Evolutionary conservation across 73 alveolate species (phyloP).

Genomic region (Uronychia binucleata): DNA sequence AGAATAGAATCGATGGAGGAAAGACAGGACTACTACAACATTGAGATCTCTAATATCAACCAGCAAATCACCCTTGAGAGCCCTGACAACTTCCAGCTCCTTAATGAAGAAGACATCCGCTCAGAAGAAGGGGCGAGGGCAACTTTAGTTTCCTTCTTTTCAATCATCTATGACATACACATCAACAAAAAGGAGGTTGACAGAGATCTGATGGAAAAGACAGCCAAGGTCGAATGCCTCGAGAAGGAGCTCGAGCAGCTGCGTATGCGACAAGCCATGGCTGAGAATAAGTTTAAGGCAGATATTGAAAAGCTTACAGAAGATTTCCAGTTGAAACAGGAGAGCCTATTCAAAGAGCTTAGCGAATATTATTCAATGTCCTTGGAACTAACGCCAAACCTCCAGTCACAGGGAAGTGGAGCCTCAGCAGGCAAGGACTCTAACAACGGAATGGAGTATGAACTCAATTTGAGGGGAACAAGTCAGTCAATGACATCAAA

Average conservation of each 20-base stretch:
- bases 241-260: neutral
- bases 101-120: constrained; percentile 26
- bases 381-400: neutral
- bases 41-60: constrained; percentile 26
- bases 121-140: constrained; percentile 61
- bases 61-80: constrained; percentile 10
- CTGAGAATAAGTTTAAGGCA: neutral
- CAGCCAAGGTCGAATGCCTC: neutral
- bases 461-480: neutral
- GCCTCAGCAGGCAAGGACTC: neutral
- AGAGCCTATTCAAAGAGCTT: neutral
- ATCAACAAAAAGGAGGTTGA: neutral
- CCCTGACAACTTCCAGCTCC: constrained; percentile 45
- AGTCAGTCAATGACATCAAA: neutral
- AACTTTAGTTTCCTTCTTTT: constrained; percentile 50
- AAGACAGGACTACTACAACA: constrained; percentile 45
- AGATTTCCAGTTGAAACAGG: neutral
- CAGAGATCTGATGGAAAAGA: neutral
- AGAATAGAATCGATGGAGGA: constrained; percentile 67
- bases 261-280: neutral
- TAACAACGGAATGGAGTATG: neutral
- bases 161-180: constrained; percentile 11
- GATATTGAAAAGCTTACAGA: neutral
- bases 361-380: neutral
- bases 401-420: neutral